phyloP scores from a whole-genome alignment of 257 asterid genomes.

The Solanum sparsipilum region DNA sequence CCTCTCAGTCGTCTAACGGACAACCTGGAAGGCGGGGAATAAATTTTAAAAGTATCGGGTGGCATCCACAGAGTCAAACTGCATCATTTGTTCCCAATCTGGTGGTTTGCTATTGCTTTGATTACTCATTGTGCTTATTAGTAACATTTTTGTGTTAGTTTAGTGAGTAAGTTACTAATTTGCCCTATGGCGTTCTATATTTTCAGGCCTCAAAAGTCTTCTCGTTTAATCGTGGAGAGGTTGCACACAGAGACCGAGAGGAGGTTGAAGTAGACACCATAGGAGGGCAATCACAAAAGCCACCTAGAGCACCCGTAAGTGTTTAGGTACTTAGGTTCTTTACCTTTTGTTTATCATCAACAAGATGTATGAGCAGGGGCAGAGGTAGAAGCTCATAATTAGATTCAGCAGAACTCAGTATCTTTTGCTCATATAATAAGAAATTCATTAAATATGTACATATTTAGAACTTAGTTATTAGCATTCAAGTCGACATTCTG shows the following conservation, averaged over 20 bases:
- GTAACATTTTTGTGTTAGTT: not conserved
- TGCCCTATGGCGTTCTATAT: not conserved
- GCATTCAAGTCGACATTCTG: not conserved
- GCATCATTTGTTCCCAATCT: slow-evolving; percentile 49
- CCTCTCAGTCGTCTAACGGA: slow-evolving; percentile 4
- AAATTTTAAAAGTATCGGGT: slow-evolving; percentile 23
- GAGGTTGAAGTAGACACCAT: slow-evolving; percentile 19
- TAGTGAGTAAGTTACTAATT: not conserved
- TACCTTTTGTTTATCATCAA: not conserved
- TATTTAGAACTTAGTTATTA: not conserved
- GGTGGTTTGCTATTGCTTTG: slow-evolving; percentile 40
- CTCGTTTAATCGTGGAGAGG: slow-evolving; percentile 21
- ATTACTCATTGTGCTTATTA: not conserved
- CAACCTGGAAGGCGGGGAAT: slow-evolving; percentile 19
- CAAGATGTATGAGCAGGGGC: not conserved
- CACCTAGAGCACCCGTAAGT: slow-evolving; percentile 59
- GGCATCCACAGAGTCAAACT: slow-evolving; percentile 25
- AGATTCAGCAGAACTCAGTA: not conserved
- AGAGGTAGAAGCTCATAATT: not conserved
- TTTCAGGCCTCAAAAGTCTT: slow-evolving; percentile 52
- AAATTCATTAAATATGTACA: not conserved
- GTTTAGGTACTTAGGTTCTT: not conserved
- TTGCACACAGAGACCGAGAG: slow-evolving; percentile 13
- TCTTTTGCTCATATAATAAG: not conserved
- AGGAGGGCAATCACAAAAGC: slow-evolving; percentile 35